Base-by-base conservation (phyloP, 805 yeast genomes). In the Saccharomycopsis amapae region DNA sequence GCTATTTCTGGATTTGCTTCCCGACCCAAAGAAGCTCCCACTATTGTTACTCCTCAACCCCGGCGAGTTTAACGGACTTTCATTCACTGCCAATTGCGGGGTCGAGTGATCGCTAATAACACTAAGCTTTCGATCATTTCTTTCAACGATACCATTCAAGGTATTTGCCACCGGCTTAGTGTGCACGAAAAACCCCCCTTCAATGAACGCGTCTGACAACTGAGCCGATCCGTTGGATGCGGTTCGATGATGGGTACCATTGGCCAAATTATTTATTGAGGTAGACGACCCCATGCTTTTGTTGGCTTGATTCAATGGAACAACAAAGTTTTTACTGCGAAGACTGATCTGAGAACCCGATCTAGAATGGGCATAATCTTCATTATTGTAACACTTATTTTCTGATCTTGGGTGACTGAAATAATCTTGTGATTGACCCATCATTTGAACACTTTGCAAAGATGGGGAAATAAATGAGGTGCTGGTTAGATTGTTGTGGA, bases 141-240 rank as follows among this genome's bases (percentile, higher is more conserved):
- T 48, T 32, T 55, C 49, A 43, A 59, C 55, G 5, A 61, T 56
- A 36, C 53, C 54, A 42, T 44, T 53, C 34, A 61, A 46, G 3
- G 63, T 52, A 20, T 51, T 54, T n/a, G 54, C 44, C 4, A 58
- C 62, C 7, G 62, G 55, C 0, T 51, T 50, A 12, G 48, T 53
- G 12, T 54, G 56, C 24, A 59, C 40, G 33, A 59, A 60, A 34
- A 61, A 45, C 42, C 62, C 65, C n/a, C 63, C 64, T 40, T 61
- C 62, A 23, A 58, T 62, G 12, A 56, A 54, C 1, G 63, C 51
- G 15, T 48, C 53, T 1, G 60, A 55, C 26, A 53, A 54, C n/a
- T 41, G 39, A n/a, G 37, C 33, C 5, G 49, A 44, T 13, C 58
- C 60, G 7, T 50, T 52, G 13, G 64, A 58, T 42, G 52, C 52